Percentiles rank a stretch among this genome's conserved stretches.
Conservation (phyloP, 2,329 filamentous ascomycete species). For the Fusarium sambucinum region DNA sequence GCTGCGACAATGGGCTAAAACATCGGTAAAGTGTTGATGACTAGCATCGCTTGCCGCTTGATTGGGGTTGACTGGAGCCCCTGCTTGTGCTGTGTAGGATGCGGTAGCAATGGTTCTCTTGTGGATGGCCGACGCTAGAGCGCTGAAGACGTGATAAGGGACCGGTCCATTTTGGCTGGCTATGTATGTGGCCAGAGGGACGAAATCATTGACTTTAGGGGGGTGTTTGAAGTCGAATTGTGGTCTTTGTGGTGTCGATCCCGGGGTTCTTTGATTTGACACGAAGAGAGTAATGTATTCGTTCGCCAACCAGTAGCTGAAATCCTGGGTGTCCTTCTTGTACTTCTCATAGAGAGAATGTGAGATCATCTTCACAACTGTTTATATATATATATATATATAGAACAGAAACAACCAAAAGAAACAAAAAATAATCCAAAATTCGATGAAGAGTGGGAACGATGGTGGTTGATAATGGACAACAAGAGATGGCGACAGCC, state of each 20-base stretch:
- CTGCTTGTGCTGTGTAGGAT: constrained; percentile 51
- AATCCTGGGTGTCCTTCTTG: neutral
- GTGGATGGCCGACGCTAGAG: constrained; percentile 56
- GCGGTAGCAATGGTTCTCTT: constrained; percentile 49
- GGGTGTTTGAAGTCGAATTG: neutral
- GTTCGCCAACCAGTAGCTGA: neutral
- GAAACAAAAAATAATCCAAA: neutral
- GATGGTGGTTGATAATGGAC: neutral
- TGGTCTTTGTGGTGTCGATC: no score
- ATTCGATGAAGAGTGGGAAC: no score
- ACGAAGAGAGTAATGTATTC: neutral
- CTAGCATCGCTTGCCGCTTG: constrained; percentile 53
- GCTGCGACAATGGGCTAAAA: constrained; percentile 53
- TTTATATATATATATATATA: no score
- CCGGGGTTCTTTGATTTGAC: neutral
- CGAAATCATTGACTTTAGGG: neutral
- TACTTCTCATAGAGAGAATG: neutral
- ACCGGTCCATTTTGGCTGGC: neutral
- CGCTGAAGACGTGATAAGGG: constrained; percentile 47
- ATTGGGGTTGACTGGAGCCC: constrained; percentile 47
- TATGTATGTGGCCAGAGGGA: neutral
- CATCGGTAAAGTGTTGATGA: constrained; percentile 60
- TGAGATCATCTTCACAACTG: rapidly evolving
- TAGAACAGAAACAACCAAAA: neutral
- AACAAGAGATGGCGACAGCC: neutral